A percentile compares a stretch with the other conserved stretches of the same genome.
Conservation (phyloP, 2,329 filamentous ascomycete species). For the Colletotrichum sp. region DNA sequence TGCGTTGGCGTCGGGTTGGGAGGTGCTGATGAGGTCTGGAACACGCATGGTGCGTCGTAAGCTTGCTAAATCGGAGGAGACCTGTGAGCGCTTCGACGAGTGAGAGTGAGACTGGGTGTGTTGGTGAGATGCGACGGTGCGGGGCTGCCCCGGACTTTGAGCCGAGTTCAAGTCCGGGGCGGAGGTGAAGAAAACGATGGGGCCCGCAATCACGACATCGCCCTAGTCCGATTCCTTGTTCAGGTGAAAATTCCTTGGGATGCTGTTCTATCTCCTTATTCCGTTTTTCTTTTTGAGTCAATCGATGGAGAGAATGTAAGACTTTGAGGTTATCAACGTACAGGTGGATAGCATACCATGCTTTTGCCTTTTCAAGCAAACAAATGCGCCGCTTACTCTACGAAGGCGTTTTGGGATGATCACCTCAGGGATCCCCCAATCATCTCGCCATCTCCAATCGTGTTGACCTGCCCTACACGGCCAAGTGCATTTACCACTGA, state of each 20-base stretch:
- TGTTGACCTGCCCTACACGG: neutral
- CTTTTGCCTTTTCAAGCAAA: neutral
- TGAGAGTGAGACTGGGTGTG: neutral
- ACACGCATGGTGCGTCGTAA: neutral
- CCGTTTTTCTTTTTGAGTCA: no score
- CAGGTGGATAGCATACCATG: no score
- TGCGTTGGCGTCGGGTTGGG: neutral
- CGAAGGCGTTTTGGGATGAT: neutral
- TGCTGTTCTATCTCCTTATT: no score
- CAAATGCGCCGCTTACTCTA: neutral
- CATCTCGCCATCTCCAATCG: neutral
- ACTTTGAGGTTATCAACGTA: neutral
- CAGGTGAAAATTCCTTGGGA: rapidly evolving
- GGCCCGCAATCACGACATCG: neutral
- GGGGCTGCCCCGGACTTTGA: neutral
- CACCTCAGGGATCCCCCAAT: neutral
- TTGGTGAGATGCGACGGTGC: neutral
- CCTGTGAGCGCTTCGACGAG: neutral
- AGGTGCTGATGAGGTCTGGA: neutral
- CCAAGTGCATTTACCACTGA: neutral
- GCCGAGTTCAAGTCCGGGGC: neutral
- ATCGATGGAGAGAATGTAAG: neutral
- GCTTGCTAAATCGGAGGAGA: neutral
- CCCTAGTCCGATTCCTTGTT: neutral
- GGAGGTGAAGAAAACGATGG: neutral